Evolutionary conservation across 1,284 basidiomycete species (phyloP).

Genomic region (Pyrrhoderma lamaoense): DNA sequence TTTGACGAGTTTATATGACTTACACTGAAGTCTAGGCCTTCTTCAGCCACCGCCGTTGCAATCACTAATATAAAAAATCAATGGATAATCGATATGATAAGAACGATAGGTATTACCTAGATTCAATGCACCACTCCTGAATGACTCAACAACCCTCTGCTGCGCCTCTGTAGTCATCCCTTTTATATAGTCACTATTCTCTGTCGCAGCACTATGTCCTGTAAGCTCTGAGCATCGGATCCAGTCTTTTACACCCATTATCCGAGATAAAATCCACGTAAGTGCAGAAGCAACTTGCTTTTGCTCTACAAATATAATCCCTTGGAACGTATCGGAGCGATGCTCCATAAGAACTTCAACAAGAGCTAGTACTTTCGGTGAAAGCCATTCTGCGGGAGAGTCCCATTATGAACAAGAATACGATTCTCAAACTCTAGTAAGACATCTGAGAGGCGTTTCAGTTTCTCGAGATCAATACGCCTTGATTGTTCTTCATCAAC

Average conservation of each 20-base stretch:
- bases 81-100: not conserved
- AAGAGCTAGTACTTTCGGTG: conserved; percentile 62
- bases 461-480: no score
- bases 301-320: conserved; percentile 80
- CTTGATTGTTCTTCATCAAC: no score
- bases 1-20: conserved; percentile 21
- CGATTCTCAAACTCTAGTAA: not conserved
- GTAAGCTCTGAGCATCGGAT: conserved; percentile 60
- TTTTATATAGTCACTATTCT: conserved; percentile 35
- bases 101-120: conserved; percentile 44
- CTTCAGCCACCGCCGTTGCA: conserved; percentile 81
- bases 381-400: conserved; percentile 51
- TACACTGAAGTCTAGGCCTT: conserved; percentile 81
- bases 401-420: conserved; percentile 21
- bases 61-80: conserved; percentile 42
- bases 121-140: conserved; percentile 60
- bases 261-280: conserved; percentile 50
- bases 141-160: conserved; percentile 52
- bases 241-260: conserved; percentile 48
- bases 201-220: conserved; percentile 46
- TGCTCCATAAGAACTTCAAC: conserved; percentile 53
- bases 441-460: no score
- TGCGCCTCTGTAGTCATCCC: conserved; percentile 48
- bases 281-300: conserved; percentile 70
- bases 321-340: conserved; percentile 54